Base-by-base conservation (phyloP, 2,329 filamentous ascomycete genomes). In the Fusarium brachygibbosum region DNA sequence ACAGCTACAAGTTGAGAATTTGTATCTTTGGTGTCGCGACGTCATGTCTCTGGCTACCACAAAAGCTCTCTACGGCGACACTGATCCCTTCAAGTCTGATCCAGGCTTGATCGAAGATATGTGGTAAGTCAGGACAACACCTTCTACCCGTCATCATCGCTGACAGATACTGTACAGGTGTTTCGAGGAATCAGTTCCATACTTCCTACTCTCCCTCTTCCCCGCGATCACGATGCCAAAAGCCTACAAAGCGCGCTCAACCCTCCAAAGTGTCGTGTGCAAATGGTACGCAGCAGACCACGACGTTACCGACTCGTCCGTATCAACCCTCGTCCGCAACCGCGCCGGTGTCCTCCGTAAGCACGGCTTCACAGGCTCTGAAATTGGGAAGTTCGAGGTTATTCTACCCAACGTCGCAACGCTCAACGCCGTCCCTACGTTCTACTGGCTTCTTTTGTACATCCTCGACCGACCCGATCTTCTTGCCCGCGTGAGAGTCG, bases 21-120 rank as follows among this genome's bases (percentile, higher is more conserved):
- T 85, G 1, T 85, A 75, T 64, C 31, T 74, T 1, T 84, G 81
- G 81, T 41, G 79, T 13, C 75, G 80, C 13, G 61, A 79, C 11
- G 61, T 77, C 5, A 78, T 84, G 59, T 80, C 79, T 3, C 53
- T 79, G 5, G 80, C 81, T 8, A 82, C 80, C 0, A 76, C 76
- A 11, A 65, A 77, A 28, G 77, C 80, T 5, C 73, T 86, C 23
- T 84, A 81, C 45, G 83, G 84, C 3, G 76, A 80, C 1, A 60
- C 79, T 3, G 83, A 85, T 58, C 82, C 82, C 0, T 76, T 84
- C 32, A 75, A 68, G n/a, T 49, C 72, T 1, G 69, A 73, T 6
- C 61, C 62, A 10, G 48, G 56, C 1, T 28, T 74, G 6, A 53
- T 75, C 21, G 45, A 72, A 10, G 50, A 64, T 6, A 46, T 69